Evolutionary conservation across 768 basidiomycete genomes (phyloP).

Genomic region (Collybiopsis confluens): DNA sequence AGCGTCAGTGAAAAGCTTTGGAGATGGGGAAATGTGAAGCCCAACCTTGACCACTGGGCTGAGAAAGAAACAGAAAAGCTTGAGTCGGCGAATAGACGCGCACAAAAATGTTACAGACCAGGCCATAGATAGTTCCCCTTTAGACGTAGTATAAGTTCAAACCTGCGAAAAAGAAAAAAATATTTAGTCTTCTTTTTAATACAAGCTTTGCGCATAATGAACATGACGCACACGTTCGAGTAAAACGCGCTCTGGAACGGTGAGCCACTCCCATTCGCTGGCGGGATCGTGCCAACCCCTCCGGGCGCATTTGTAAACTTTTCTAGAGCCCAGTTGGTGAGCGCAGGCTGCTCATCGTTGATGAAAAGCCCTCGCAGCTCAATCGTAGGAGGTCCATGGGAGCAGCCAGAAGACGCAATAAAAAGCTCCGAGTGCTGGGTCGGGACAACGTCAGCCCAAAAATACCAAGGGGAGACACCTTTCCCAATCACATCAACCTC

Average conservation of each 20-base stretch:
- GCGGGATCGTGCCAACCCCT: conserved; percentile 40
- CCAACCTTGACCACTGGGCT: conserved; percentile 41
- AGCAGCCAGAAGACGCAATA: conserved; percentile 38
- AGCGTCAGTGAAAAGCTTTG: background rate
- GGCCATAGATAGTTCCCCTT: conserved; percentile 75
- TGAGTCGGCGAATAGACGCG: background rate
- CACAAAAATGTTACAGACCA: conserved; percentile 26
- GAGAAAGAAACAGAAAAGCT: background rate
- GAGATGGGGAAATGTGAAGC: background rate
- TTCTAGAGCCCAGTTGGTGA: conserved; percentile 68
- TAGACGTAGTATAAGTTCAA: conserved; percentile 61
- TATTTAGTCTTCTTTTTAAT: too few relatives aligned
- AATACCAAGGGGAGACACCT: conserved; percentile 72
- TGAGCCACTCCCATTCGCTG: conserved; percentile 52
- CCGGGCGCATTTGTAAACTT: conserved; percentile 66
- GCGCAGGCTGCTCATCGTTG: conserved; percentile 72
- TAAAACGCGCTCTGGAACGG: conserved; percentile 48
- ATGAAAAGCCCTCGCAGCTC: conserved; percentile 72
- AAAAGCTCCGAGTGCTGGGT: conserved; percentile 46
- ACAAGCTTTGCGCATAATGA: too few relatives aligned
- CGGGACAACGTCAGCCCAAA: conserved; percentile 78
- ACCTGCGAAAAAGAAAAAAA: conserved; percentile 29
- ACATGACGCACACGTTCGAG: background rate
- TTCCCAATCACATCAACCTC: too few relatives aligned
- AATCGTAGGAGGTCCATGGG: conserved; percentile 62